These are phyloP conservation scores for Verticillium albo-atrum DNA, from an alignment of 2,329 filamentous ascomycete species.

Conservation along the genomic window DNA sequence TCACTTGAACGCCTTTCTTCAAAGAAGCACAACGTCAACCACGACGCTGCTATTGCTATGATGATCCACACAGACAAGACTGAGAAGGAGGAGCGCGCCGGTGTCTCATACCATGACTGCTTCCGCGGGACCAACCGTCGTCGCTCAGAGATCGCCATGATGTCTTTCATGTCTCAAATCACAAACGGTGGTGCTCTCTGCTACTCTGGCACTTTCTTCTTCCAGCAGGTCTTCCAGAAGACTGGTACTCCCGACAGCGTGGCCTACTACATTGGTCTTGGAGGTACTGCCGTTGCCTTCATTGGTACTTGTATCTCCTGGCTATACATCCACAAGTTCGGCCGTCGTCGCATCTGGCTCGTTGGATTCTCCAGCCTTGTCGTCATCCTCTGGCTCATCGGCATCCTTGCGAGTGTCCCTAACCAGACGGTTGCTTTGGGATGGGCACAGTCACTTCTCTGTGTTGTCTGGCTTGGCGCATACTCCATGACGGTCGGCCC, in stretches of 20 bases:
- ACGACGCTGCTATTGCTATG: conserved; percentile 31
- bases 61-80: conserved; percentile 41
- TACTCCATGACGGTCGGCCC: conserved; percentile 40
- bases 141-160: conserved; percentile 39
- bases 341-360: conserved; percentile 38
- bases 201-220: conserved; percentile 41
- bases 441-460: conserved; percentile 35
- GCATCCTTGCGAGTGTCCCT: conserved; percentile 31
- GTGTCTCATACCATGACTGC: conserved; percentile 37
- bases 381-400: conserved; percentile 36
- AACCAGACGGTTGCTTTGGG: conserved; percentile 28
- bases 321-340: conserved; percentile 35
- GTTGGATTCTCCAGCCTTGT: conserved; percentile 31
- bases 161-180: conserved; percentile 36
- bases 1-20: conserved; percentile 26
- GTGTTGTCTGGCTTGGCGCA: conserved; percentile 37
- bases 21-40: conserved; percentile 24
- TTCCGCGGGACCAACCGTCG: conserved; percentile 43
- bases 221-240: conserved; percentile 36
- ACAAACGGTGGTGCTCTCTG: conserved; percentile 33
- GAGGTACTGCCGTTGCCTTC: conserved; percentile 37
- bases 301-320: conserved; percentile 37
- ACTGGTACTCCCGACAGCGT: conserved; percentile 31
- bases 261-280: conserved; percentile 36
- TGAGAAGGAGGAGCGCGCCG: conserved; percentile 34